Conservation (phyloP, 2,329 filamentous ascomycete genomes). For the Penicillium glabrum region DNA sequence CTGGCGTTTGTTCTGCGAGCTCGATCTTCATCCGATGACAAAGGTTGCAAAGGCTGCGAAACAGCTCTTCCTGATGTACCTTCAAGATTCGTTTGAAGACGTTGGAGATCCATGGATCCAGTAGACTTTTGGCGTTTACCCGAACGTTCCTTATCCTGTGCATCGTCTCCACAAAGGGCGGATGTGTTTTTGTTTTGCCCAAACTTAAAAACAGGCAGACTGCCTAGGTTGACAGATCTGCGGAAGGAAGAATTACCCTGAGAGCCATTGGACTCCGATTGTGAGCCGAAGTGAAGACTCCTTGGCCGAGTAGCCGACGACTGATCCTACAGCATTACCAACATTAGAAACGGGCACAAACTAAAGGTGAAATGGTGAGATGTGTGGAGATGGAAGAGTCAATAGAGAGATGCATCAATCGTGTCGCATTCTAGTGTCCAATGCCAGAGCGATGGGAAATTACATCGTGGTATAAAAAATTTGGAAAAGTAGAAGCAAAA, state of each 20-base stretch:
- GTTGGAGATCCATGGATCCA: constrained; percentile 2
- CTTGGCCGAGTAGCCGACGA: constrained; percentile 27
- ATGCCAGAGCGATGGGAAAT: constrained; percentile 24
- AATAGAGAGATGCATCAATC: constrained; percentile 21
- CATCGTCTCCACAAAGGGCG: constrained; percentile 1
- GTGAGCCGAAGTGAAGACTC: constrained; percentile 20
- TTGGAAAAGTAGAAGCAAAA: constrained; percentile 8
- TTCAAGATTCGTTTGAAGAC: not conserved
- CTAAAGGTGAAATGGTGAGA: constrained; percentile 6
- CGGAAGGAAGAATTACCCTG: constrained; percentile 18
- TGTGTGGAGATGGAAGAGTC: not conserved
- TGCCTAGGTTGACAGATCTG: constrained; percentile 25
- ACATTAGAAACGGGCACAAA: constrained; percentile 27
- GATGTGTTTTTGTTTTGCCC: constrained; percentile 4
- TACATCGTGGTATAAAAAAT: constrained; percentile 32
- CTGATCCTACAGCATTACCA: constrained; percentile 35
- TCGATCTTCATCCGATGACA: not conserved
- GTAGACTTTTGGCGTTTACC: constrained; percentile 7
- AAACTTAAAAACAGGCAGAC: constrained; percentile 24
- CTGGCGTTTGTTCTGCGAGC: not conserved
- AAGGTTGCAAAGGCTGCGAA: not conserved
- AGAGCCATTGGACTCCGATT: constrained; percentile 11
- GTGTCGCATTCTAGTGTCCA: constrained; percentile 30
- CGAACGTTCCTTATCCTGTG: constrained; percentile 4
- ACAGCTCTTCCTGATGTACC: not conserved